A percentile compares a stretch with the other conserved stretches of the same genome.
Conservation (phyloP, 1,284 basidiomycete species). For the Ceratobasidium papillatum region DNA sequence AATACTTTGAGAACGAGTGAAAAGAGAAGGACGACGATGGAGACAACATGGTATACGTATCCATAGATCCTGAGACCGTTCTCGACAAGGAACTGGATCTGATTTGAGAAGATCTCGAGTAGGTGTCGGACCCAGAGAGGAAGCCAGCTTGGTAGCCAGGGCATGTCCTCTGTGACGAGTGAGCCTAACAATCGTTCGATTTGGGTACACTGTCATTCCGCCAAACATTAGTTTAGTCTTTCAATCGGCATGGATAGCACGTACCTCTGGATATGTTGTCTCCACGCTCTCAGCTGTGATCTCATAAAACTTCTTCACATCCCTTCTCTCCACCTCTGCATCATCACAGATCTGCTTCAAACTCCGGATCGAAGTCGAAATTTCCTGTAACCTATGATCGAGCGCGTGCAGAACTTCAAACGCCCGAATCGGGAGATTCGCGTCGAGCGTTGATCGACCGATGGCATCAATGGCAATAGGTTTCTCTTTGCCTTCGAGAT, state of each 20-base stretch:
- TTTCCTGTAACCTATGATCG: conserved; percentile 12
- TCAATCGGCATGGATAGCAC: not conserved
- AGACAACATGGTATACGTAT: conserved; percentile 4
- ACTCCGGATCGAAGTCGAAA: not conserved
- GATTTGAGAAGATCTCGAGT: conserved; percentile 34
- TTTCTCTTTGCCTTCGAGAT: conserved; percentile 5
- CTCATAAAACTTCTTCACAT: conserved; percentile 28
- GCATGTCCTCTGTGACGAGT: conserved; percentile 38
- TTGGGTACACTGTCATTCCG: conserved; percentile 18
- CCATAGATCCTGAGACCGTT: conserved; percentile 35
- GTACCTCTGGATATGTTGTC: conserved; percentile 27
- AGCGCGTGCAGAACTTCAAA: conserved; percentile 22
- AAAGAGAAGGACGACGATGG: conserved; percentile 13
- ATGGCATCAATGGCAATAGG: conserved; percentile 10
- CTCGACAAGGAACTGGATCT: conserved; percentile 37
- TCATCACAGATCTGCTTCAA: conserved; percentile 14
- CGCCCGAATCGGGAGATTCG: conserved; percentile 18
- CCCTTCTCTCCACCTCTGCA: conserved; percentile 4
- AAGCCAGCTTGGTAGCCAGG: conserved; percentile 40
- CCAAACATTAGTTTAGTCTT: not conserved
- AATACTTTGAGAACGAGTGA: not conserved
- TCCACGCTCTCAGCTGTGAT: conserved; percentile 15
- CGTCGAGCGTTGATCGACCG: conserved; percentile 29
- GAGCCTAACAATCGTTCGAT: conserved; percentile 33
- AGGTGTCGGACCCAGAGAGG: conserved; percentile 37